Evolutionary conservation across 495 filamentous ascomycete species (phyloP).

Genomic region (Penicillium canescens): DNA sequence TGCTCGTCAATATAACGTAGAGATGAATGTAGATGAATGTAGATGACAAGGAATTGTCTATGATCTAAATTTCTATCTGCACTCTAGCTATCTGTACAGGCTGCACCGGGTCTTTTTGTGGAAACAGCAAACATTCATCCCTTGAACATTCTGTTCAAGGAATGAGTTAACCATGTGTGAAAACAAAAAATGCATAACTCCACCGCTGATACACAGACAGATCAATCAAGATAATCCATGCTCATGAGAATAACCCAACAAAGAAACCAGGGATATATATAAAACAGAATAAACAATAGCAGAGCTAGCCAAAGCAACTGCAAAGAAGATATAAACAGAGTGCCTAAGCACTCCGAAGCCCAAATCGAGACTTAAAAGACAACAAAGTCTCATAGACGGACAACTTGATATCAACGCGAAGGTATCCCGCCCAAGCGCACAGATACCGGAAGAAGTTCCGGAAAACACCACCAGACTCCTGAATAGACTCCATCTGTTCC

Average conservation of each 20-base stretch:
- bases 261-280: conserved; percentile 14
- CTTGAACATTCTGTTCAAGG: not conserved
- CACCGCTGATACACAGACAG: conserved; percentile 37
- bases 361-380: conserved; percentile 45
- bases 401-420: conserved; percentile 65
- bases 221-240: conserved; percentile 27
- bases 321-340: not conserved
- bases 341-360: conserved; percentile 19
- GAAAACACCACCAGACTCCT: conserved; percentile 56
- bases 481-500: conserved; percentile 77
- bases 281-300: conserved; percentile 1
- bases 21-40: not conserved
- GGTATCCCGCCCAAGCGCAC: conserved; percentile 56
- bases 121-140: not conserved
- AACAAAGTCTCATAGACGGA: conserved; percentile 58
- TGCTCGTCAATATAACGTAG: not conserved
- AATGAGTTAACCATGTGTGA: not conserved
- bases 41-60: conserved; percentile 6
- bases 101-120: not conserved
- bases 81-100: conserved; percentile 17
- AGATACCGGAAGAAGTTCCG: conserved; percentile 56
- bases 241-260: conserved; percentile 8
- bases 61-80: conserved; percentile 7
- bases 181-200: conserved; percentile 20
- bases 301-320: not conserved